phyloP scores from a whole-genome alignment of 129 eudicot genomes.

The Artemisia annua region DNA sequence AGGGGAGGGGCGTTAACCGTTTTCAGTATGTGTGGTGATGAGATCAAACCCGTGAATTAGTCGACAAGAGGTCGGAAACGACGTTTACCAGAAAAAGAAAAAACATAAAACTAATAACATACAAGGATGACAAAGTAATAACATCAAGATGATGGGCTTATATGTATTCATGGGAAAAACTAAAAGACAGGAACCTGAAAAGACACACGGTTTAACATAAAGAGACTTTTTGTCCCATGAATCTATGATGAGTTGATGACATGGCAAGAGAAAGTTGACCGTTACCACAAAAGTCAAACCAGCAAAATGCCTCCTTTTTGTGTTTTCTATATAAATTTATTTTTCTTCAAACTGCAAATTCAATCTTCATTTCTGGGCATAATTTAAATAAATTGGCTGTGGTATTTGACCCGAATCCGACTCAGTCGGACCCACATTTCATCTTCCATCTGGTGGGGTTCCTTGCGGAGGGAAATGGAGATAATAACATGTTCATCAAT shows the following conservation, averaged over 20 bases:
- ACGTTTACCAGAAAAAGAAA: too few relatives aligned
- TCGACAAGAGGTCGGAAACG: too few relatives aligned
- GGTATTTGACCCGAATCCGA: slow-evolving; percentile 5
- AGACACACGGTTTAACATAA: neutral
- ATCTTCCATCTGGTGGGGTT: slow-evolving; percentile 21
- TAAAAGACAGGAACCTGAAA: neutral
- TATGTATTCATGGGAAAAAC: slow-evolving; percentile 2
- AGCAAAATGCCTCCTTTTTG: neutral
- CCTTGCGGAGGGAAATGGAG: slow-evolving; percentile 20
- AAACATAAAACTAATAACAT: neutral
- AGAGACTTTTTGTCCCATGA: slow-evolving; percentile 1
- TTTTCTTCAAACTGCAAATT: slow-evolving; percentile 10
- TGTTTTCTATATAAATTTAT: neutral
- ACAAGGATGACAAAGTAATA: neutral
- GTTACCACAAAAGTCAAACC: slow-evolving; percentile 5
- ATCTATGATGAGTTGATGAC: slow-evolving; percentile 27
- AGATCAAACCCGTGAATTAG: too few relatives aligned
- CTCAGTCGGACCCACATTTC: slow-evolving; percentile 7
- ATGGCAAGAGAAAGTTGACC: slow-evolving; percentile 24
- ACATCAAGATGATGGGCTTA: slow-evolving; percentile 6
- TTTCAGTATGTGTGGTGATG: too few relatives aligned
- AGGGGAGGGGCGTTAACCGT: too few relatives aligned
- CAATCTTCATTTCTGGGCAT: slow-evolving; percentile 10
- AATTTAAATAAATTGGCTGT: neutral
- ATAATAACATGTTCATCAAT: slow-evolving; percentile 14